A percentile compares a stretch with the other conserved stretches of the same genome.
Evolutionary conservation across 495 filamentous ascomycete genomes (phyloP).

Genomic region (Penicillium cosmopolitanum): DNA sequence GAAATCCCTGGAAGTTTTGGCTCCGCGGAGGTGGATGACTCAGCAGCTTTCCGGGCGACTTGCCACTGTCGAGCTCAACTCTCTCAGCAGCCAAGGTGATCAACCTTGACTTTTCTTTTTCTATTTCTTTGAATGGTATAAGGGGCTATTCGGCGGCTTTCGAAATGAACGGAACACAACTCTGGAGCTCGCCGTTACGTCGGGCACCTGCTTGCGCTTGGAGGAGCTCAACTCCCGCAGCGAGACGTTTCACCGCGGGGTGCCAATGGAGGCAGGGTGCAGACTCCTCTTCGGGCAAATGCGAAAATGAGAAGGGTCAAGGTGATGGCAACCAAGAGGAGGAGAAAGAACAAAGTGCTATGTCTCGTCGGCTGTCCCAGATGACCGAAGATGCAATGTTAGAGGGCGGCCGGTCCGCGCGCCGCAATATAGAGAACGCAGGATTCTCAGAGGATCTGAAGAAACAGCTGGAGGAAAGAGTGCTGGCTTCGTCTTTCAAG

Average conservation of each 20-base stretch:
- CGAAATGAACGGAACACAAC: constrained; percentile 34
- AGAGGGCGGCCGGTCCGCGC: constrained; percentile 69
- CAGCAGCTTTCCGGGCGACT: constrained; percentile 18
- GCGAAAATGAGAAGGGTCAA: constrained; percentile 17
- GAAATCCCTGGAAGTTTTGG: constrained; percentile 36
- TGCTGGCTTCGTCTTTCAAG: constrained; percentile 71
- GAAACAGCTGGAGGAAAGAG: constrained; percentile 68
- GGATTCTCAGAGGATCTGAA: constrained; percentile 90
- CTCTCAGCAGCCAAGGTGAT: constrained; percentile 2
- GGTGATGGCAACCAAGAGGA: constrained; percentile 19
- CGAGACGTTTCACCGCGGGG: constrained; percentile 27
- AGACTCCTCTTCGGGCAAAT: constrained; percentile 19
- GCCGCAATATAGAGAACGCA: constrained; percentile 77
- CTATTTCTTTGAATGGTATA: neutral
- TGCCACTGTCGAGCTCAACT: constrained; percentile 11
- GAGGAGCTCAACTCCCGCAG: constrained; percentile 18
- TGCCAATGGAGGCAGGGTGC: constrained; percentile 30
- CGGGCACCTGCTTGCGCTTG: constrained; percentile 19
- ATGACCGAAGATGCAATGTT: constrained; percentile 81
- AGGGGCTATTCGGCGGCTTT: neutral
- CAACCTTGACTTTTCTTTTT: constrained; percentile 6
- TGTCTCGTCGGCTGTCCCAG: constrained; percentile 73
- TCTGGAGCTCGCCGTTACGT: constrained; percentile 21
- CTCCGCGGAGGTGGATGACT: constrained; percentile 50
- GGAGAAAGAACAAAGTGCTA: constrained; percentile 55